These are phyloP conservation scores for Clitopilus passeckerianus DNA, from an alignment of 768 basidiomycete genomes.

Conservation along the genomic window DNA sequence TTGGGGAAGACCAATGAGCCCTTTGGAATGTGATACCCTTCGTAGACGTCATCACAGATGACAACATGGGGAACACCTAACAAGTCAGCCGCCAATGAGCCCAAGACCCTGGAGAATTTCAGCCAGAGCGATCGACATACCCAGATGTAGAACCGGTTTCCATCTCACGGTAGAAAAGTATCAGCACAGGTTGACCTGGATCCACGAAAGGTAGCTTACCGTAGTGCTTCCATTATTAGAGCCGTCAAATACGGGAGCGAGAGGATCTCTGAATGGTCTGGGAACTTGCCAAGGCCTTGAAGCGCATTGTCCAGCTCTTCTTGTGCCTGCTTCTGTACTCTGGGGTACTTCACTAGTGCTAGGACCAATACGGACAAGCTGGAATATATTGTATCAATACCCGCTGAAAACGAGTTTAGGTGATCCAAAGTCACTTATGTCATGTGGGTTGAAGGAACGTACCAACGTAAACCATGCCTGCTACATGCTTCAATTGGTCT, in stretches of 20 bases:
- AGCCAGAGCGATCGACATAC: not conserved
- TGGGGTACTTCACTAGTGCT: slow-evolving; percentile 29
- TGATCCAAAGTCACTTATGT: not conserved
- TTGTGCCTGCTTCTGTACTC: slow-evolving; percentile 22
- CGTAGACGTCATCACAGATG: slow-evolving; percentile 10
- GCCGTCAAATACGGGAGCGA: slow-evolving; percentile 37
- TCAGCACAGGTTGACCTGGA: not conserved
- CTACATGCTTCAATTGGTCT: not conserved
- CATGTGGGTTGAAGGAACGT: slow-evolving; percentile 20
- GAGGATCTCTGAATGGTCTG: slow-evolving; percentile 8
- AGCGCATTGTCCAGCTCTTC: slow-evolving; percentile 11
- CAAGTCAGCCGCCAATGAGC: not conserved
- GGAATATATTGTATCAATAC: slow-evolving; percentile 46
- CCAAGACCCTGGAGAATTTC: not conserved
- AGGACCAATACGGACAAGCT: slow-evolving; percentile 41
- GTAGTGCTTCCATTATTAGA: slow-evolving; percentile 40
- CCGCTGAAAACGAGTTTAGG: slow-evolving; percentile 42
- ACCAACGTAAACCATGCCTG: slow-evolving; percentile 27
- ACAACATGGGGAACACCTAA: slow-evolving; percentile 7
- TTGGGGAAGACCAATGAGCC: slow-evolving; percentile 9
- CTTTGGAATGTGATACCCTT: slow-evolving; percentile 7
- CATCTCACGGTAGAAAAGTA: not conserved
- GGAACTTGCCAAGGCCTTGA: slow-evolving; percentile 5
- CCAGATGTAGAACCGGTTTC: not conserved
- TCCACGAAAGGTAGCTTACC: slow-evolving; percentile 22